Conservation (phyloP, 768 basidiomycete species). For the Chlorophyllum brunneum region DNA sequence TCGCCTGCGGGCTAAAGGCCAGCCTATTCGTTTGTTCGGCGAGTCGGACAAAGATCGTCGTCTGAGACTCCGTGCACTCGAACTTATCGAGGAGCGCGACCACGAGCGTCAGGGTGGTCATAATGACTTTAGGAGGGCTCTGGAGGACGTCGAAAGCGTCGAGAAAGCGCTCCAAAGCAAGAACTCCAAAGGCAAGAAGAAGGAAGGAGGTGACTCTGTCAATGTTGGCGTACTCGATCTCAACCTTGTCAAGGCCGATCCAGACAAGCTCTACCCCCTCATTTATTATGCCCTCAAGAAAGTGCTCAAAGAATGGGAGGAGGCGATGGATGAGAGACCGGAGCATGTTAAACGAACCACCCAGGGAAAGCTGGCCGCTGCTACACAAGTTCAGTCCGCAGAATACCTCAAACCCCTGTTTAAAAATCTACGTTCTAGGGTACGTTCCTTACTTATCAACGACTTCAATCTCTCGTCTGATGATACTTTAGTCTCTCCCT, state of each 20-base stretch:
- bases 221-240: constrained; percentile 68
- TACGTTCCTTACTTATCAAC: constrained; percentile 33
- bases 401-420: constrained; percentile 97
- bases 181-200: constrained; percentile 58
- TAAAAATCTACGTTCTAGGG: constrained; percentile 83
- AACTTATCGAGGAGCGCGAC: constrained; percentile 91
- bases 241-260: constrained; percentile 79
- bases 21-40: constrained; percentile 92
- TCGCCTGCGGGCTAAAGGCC: constrained; percentile 84
- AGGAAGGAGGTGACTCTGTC: constrained; percentile 53
- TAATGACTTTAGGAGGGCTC: constrained; percentile 90
- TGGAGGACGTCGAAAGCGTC: constrained; percentile 83
- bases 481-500: constrained; percentile 56
- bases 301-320: constrained; percentile 93
- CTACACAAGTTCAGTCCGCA: constrained; percentile 92
- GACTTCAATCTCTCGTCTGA: not conserved
- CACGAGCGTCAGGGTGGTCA: constrained; percentile 78
- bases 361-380: constrained; percentile 92
- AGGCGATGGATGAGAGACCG: constrained; percentile 90
- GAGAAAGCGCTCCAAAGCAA: constrained; percentile 63
- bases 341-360: constrained; percentile 84
- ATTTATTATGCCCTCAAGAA: constrained; percentile 96
- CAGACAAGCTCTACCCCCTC: constrained; percentile 92
- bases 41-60: constrained; percentile 94
- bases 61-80: constrained; percentile 85